Evolutionary conservation across 2,329 filamentous ascomycete genomes (phyloP).

Genomic region (Exophiala viscosa): DNA sequence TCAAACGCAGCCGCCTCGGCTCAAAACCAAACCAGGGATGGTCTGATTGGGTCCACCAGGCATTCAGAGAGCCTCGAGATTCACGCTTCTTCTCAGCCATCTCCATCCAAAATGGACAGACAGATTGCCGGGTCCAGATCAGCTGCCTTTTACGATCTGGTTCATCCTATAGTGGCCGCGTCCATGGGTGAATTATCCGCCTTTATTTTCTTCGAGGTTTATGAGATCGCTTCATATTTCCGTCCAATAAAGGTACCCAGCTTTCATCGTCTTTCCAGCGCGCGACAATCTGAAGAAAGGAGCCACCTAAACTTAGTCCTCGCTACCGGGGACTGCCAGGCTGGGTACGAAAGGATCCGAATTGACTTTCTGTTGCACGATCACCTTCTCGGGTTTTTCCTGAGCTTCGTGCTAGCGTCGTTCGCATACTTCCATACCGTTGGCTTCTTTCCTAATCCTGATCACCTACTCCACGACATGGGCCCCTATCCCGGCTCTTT

Average conservation of each 20-base stretch:
- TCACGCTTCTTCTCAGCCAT: slow-evolving; percentile 7
- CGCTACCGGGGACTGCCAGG: no score
- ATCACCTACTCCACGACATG: slow-evolving; percentile 11
- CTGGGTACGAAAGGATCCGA: neutral
- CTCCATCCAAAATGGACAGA: neutral
- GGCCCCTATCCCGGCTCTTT: slow-evolving; percentile 5
- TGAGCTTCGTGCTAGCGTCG: neutral
- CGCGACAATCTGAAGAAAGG: neutral
- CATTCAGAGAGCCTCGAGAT: neutral
- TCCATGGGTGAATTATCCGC: slow-evolving; percentile 10
- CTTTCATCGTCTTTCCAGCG: neutral
- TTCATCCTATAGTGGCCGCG: slow-evolving; percentile 3
- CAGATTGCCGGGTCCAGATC: slow-evolving; percentile 11
- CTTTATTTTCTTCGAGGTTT: neutral
- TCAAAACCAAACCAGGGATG: neutral
- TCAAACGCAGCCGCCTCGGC: neutral
- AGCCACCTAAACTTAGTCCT: neutral
- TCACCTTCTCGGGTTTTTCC: slow-evolving; percentile 1
- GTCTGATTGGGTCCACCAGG: neutral
- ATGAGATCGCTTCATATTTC: slow-evolving; percentile 16
- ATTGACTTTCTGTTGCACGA: neutral
- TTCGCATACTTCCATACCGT: slow-evolving; percentile 6
- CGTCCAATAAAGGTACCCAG: slow-evolving; percentile 14
- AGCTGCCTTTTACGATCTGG: slow-evolving; percentile 1
- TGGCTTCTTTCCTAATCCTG: slow-evolving; percentile 11